Percentiles rank a stretch among this genome's conserved stretches.
These are phyloP conservation scores for Mercurialis annua DNA, from an alignment of 345 rosid species.

Conservation along the genomic window DNA sequence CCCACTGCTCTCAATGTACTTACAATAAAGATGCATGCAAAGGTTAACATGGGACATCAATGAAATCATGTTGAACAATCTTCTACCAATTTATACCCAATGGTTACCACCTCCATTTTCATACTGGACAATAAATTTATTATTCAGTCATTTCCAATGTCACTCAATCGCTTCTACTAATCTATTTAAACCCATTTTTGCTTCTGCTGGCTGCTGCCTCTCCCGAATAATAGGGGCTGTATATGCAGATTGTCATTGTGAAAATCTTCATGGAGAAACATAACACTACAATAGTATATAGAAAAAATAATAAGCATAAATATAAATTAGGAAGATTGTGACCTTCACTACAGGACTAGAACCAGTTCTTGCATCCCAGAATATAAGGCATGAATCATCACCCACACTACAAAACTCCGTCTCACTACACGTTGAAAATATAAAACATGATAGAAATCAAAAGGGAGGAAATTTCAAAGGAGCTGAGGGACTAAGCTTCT, in stretches of 20 bases:
- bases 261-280: not conserved
- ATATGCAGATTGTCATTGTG: not conserved
- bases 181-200: not conserved
- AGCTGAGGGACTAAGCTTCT: not conserved
- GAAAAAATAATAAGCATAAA: not conserved
- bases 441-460: not conserved
- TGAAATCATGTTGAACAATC: not conserved
- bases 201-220: no score
- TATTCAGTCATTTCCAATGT: not conserved
- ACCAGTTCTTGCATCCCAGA: slow-evolving; percentile 69
- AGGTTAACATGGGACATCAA: not conserved
- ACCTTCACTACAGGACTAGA: slow-evolving; percentile 57
- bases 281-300: not conserved
- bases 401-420: slow-evolving; percentile 72
- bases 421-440: slow-evolving; percentile 24
- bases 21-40: no score
- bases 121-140: not conserved
- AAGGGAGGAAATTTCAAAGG: not conserved
- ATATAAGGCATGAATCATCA: slow-evolving; percentile 67
- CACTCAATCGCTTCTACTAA: not conserved
- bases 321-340: not conserved
- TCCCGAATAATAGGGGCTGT: not conserved
- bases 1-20: not conserved
- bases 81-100: not conserved
- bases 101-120: not conserved